Conservation (phyloP, 202 grass and related monocot species). For the Zoysia matrella region DNA sequence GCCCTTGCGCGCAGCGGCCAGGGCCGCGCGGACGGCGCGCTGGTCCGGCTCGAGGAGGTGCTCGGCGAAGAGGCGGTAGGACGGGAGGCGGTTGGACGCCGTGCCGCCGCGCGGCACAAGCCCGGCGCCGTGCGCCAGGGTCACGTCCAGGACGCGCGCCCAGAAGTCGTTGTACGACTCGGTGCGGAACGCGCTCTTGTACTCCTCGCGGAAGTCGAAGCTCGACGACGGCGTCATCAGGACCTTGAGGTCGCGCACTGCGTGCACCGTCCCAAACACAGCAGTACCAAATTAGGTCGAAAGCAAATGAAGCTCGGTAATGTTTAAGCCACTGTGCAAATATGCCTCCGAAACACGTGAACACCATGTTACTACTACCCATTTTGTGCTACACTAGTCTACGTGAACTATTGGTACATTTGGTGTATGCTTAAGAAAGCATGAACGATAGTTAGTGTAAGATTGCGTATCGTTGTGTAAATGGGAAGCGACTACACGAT, state of each 20-base stretch:
- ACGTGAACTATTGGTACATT: no score
- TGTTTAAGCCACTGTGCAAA: no score
- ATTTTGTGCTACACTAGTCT: no score
- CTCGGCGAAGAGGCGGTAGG: constrained; percentile 74
- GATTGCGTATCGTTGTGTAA: constrained; percentile 9
- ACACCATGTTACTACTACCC: no score
- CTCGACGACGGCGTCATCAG: constrained; percentile 41
- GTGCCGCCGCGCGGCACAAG: constrained; percentile 50
- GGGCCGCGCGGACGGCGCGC: constrained; percentile 53
- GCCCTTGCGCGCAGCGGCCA: constrained; percentile 37
- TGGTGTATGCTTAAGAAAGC: neutral
- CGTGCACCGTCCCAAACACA: neutral
- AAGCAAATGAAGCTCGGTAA: no score
- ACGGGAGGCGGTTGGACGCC: constrained; percentile 56
- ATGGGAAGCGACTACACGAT: constrained; percentile 39
- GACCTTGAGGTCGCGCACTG: constrained; percentile 49
- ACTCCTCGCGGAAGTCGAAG: constrained; percentile 85
- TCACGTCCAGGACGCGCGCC: constrained; percentile 85
- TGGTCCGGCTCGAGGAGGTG: constrained; percentile 92
- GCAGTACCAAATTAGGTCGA: no score
- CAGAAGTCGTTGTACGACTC: constrained; percentile 97
- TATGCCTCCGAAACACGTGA: no score
- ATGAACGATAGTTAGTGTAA: neutral
- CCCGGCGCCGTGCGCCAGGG: constrained; percentile 73
- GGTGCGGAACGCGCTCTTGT: constrained; percentile 87